Percentiles rank a stretch among this genome's conserved stretches.
These are phyloP conservation scores for Nicotiana paniculata DNA, from an alignment of 257 asterid species.

Conservation along the genomic window DNA sequence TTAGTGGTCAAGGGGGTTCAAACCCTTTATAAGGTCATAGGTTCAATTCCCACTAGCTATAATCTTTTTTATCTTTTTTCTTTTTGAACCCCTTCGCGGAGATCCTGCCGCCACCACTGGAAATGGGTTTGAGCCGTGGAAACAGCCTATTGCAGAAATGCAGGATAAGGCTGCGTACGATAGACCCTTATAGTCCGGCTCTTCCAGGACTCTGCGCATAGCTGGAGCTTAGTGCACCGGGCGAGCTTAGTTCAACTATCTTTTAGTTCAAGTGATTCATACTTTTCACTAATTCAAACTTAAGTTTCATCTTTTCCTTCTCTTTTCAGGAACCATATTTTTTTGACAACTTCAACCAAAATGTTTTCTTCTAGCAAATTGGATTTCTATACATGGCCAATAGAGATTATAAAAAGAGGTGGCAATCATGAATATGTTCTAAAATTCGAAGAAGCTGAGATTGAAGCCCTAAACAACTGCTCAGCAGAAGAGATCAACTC, in stretches of 20 bases:
- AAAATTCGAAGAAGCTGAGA: background rate
- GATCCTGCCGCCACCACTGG: no score
- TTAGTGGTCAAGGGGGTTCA: no score
- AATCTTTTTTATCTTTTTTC: no score
- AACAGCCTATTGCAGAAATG: no score
- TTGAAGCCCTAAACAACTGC: background rate
- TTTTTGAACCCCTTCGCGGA: no score
- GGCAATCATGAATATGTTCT: background rate
- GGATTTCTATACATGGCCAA: background rate
- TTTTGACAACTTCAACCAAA: background rate
- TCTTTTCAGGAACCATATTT: background rate
- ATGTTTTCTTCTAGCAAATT: background rate
- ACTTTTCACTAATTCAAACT: background rate
- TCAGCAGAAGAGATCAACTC: background rate
- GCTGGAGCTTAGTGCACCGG: no score
- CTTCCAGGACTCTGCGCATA: no score
- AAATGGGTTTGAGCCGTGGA: no score
- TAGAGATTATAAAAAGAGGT: background rate
- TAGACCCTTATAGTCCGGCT: no score
- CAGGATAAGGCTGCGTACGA: no score
- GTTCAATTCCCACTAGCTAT: no score
- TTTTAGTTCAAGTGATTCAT: background rate
- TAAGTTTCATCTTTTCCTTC: background rate
- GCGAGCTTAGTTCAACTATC: background rate
- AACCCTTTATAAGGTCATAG: no score